Conservation (phyloP, 129 eudicot species). For the Glebionis coronaria region DNA sequence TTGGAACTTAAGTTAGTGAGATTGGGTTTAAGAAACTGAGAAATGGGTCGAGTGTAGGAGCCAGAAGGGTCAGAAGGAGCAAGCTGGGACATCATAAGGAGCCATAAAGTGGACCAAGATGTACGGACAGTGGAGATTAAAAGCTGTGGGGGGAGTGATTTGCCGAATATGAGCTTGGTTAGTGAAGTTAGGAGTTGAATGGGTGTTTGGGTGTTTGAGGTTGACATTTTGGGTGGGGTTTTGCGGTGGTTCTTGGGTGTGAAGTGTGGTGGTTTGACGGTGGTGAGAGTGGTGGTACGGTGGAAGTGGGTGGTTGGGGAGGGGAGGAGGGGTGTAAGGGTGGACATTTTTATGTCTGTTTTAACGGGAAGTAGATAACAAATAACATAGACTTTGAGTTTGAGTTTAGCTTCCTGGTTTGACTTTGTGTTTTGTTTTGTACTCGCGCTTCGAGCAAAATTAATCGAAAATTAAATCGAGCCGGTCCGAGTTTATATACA, state of each 20-base stretch:
- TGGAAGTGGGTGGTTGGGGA: constrained; percentile 6
- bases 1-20: constrained; percentile 19
- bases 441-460: too few species aligned
- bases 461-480: too few species aligned
- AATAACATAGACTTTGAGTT: too few species aligned
- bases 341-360: constrained; percentile 10
- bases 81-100: constrained; percentile 93
- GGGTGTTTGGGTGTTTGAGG: constrained; percentile 30
- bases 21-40: constrained; percentile 56
- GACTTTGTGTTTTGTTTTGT: too few species aligned
- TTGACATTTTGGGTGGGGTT: constrained; percentile 31
- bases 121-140: constrained; percentile 97
- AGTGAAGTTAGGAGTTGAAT: constrained; percentile 45
- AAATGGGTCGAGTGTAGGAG: constrained; percentile 74
- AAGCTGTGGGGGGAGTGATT: constrained; percentile 89
- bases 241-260: constrained; percentile 33
- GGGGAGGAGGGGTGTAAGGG: constrained; percentile 26
- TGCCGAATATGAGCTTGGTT: constrained; percentile 78
- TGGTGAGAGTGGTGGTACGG: constrained; percentile 24
- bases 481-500: too few species aligned
- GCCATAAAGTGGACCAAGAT: constrained; percentile 94
- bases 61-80: constrained; percentile 99
- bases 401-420: too few species aligned
- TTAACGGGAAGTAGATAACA: too few species aligned
- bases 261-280: constrained; percentile 18